These are phyloP conservation scores for Hanseniaspora meyeri DNA, from an alignment of 805 yeast genomes.

Conservation along the genomic window DNA sequence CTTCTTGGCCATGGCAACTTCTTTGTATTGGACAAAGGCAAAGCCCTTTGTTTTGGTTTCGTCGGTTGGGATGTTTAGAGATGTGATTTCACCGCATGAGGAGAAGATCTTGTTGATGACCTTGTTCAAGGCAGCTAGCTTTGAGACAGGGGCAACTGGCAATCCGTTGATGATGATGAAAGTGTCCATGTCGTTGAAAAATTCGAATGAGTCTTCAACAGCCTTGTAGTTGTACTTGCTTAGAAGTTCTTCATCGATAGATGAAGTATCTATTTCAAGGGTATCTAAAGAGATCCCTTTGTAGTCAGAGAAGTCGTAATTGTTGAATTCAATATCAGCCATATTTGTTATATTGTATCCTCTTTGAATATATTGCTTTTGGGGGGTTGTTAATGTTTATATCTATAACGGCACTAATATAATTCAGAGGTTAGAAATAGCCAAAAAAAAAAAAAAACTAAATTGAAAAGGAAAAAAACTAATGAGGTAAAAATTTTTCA, in stretches of 20 bases:
- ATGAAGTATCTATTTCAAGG: slow-evolving; percentile 54
- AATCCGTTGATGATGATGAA: slow-evolving; percentile 88
- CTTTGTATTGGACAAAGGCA: slow-evolving; percentile 69
- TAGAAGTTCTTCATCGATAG: slow-evolving; percentile 64
- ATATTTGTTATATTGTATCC: slow-evolving; percentile 3
- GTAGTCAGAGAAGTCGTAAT: slow-evolving; percentile 15
- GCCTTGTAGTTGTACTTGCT: slow-evolving; percentile 24
- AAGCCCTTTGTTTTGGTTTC: slow-evolving; percentile 76
- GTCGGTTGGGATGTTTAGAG: slow-evolving; percentile 70
- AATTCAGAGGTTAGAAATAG: not conserved
- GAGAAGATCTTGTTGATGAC: slow-evolving; percentile 73
- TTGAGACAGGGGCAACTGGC: slow-evolving; percentile 85
- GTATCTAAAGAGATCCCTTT: slow-evolving; percentile 33
- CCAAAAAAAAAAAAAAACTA: too few species aligned
- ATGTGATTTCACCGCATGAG: slow-evolving; percentile 64
- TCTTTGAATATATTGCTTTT: not conserved
- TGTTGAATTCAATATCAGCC: slow-evolving; percentile 3
- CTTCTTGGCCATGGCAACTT: slow-evolving; percentile 52
- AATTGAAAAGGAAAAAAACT: too few species aligned
- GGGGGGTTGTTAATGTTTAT: not conserved
- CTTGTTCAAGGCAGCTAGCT: slow-evolving; percentile 69
- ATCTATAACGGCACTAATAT: not conserved
- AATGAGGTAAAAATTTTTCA: too few species aligned
- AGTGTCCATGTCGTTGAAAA: slow-evolving; percentile 48
- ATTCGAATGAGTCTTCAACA: slow-evolving; percentile 30